phyloP scores from a whole-genome alignment of 176 grass and related monocot species.

The Guadua angustifolia region DNA sequence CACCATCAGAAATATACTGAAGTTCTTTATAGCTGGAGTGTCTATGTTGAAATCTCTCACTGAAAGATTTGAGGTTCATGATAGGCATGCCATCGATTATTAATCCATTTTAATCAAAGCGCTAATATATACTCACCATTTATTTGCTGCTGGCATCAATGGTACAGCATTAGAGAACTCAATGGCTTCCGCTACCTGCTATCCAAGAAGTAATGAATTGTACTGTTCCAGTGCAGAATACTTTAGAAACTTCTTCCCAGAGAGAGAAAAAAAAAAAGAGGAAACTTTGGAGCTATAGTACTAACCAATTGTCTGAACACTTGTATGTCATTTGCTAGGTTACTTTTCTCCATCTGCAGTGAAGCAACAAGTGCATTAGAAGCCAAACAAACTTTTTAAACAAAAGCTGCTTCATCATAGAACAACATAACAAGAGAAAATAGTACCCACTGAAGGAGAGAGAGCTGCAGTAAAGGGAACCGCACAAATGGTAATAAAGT shows the following conservation, averaged over 20 bases:
- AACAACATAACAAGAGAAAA: constrained; percentile 19
- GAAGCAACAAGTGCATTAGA: constrained; percentile 23
- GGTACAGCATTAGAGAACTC: constrained; percentile 54
- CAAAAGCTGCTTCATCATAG: not conserved
- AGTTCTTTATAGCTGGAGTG: constrained; percentile 93
- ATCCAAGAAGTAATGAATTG: constrained; percentile 28
- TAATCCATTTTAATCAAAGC: constrained; percentile 21
- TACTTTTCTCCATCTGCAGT: constrained; percentile 80
- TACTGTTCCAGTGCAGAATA: not conserved
- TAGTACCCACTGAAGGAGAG: constrained; percentile 65
- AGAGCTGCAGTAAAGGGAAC: constrained; percentile 71
- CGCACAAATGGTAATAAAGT: constrained; percentile 77
- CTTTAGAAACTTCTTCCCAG: not conserved
- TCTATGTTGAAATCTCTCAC: constrained; percentile 82
- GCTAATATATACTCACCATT: constrained; percentile 58
- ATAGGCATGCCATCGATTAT: not conserved
- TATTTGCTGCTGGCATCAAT: constrained; percentile 35
- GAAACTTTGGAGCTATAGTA: constrained; percentile 10
- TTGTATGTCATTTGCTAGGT: constrained; percentile 62
- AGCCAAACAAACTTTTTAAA: constrained; percentile 13
- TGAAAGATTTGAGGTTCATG: constrained; percentile 45
- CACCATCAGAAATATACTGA: constrained; percentile 91
- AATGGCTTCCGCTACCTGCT: constrained; percentile 78
- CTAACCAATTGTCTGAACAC: constrained; percentile 66
- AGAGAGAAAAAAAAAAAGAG: too few relatives aligned